phyloP scores from a whole-genome alignment of 345 rosid genomes.

The Ricinus communis region DNA sequence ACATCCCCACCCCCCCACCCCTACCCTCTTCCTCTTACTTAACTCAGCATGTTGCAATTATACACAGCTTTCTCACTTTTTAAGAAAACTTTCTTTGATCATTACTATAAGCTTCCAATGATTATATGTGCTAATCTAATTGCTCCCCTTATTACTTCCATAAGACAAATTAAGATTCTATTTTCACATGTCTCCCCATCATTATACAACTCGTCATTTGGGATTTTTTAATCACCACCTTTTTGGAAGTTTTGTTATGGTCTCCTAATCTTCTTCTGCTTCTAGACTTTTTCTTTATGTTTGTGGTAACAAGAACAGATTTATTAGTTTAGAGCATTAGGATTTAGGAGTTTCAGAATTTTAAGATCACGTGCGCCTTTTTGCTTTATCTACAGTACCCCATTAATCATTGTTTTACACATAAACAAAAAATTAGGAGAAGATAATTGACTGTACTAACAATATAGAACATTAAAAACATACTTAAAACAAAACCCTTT shows the following conservation, averaged over 20 bases:
- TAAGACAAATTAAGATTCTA: slow-evolving; percentile 1
- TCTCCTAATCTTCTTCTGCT: slow-evolving; percentile 1
- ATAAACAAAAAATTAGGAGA: too few relatives aligned
- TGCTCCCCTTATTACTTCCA: background rate
- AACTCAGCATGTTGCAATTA: slow-evolving; percentile 29
- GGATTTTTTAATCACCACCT: background rate
- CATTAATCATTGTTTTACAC: too few relatives aligned
- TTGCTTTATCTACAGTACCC: too few relatives aligned
- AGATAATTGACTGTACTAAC: too few relatives aligned
- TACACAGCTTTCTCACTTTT: slow-evolving; percentile 18
- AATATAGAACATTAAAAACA: too few relatives aligned
- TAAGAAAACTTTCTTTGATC: background rate
- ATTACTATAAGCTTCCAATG: slow-evolving; percentile 3
- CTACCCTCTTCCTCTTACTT: too few relatives aligned
- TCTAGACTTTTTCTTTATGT: background rate
- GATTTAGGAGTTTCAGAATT: too few relatives aligned
- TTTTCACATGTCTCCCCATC: slow-evolving; percentile 19
- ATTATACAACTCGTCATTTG: background rate
- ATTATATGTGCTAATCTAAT: slow-evolving; percentile 9
- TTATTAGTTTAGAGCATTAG: too few relatives aligned
- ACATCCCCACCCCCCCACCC: slow-evolving; percentile 15
- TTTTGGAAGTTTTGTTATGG: background rate
- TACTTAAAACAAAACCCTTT: too few relatives aligned
- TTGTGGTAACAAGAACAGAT: background rate
- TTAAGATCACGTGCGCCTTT: too few relatives aligned